phyloP scores from a whole-genome alignment of 805 yeast species.

The Saccharomycopsis capsularis region DNA sequence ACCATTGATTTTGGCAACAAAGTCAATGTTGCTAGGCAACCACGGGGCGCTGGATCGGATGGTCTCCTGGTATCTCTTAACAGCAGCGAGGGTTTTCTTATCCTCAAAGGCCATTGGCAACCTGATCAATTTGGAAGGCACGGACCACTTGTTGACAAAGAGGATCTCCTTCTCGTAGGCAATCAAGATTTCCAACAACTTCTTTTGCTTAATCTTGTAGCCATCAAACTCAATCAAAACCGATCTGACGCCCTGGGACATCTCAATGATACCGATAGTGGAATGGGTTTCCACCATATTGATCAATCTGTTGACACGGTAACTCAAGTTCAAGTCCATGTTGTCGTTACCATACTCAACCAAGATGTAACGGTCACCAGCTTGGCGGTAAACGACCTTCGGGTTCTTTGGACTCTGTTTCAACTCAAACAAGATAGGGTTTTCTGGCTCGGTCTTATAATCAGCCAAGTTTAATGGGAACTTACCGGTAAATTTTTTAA shows the following conservation, averaged over 20 bases:
- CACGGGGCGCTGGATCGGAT: conserved; percentile 92
- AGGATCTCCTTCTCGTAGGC: conserved; percentile 72
- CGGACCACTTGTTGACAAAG: conserved; percentile 75
- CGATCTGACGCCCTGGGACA: conserved; percentile 97
- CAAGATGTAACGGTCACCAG: conserved; percentile 89
- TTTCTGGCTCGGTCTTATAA: conserved; percentile 37
- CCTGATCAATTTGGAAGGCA: conserved; percentile 72
- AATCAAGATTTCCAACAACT: conserved; percentile 54
- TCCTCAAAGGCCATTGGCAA: conserved; percentile 98
- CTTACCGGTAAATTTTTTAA: conserved; percentile 26
- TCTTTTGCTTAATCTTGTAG: conserved; percentile 48
- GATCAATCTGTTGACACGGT: conserved; percentile 78
- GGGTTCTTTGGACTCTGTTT: conserved; percentile 45
- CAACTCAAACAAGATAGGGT: conserved; percentile 50
- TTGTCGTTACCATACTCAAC: conserved; percentile 89
- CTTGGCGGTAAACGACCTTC: conserved; percentile 81
- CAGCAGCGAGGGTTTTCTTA: conserved; percentile 80
- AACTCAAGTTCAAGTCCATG: conserved; percentile 78
- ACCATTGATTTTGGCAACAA: conserved; percentile 83
- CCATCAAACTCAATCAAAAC: conserved; percentile 84
- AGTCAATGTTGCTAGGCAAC: conserved; percentile 97
- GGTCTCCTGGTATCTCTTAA: conserved; percentile 85
- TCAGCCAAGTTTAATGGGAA: conserved; percentile 26
- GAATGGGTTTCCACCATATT: conserved; percentile 58
- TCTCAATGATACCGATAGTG: conserved; percentile 80